These are phyloP conservation scores for Pleurotus pulmonarius DNA, from an alignment of 768 basidiomycete species.

Conservation along the genomic window DNA sequence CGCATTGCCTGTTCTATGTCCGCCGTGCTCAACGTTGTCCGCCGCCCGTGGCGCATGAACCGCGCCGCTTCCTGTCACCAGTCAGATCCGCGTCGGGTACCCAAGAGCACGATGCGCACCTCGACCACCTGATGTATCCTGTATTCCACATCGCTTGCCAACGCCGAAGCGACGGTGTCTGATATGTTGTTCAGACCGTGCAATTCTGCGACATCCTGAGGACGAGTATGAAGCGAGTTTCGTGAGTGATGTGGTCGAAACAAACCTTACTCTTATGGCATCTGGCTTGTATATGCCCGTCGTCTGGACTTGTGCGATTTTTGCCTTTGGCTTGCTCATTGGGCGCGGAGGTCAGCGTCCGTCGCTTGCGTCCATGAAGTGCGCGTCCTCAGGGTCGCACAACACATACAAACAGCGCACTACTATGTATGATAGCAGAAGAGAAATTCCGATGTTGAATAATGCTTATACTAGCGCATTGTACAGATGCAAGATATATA, in stretches of 20 bases:
- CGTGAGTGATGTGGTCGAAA: background rate
- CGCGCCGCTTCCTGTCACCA: conserved; percentile 81
- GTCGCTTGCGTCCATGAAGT: background rate
- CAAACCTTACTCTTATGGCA: conserved; percentile 49
- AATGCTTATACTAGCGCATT: conserved; percentile 1
- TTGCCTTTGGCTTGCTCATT: conserved; percentile 47
- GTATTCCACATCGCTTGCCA: conserved; percentile 97
- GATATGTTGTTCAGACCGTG: conserved; percentile 72
- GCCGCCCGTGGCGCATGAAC: conserved; percentile 92
- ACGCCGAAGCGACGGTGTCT: conserved; percentile 73
- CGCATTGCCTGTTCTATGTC: conserved; percentile 95
- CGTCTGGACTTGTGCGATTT: conserved; percentile 42
- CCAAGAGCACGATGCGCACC: conserved; percentile 37
- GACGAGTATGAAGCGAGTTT: conserved; percentile 2
- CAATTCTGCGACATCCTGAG: conserved; percentile 88
- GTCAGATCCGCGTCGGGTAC: background rate
- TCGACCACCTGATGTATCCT: conserved; percentile 93
- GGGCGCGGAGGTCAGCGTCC: background rate
- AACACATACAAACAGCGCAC: background rate
- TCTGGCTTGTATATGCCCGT: conserved; percentile 64
- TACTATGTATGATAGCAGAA: background rate
- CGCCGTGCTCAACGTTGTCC: conserved; percentile 83
- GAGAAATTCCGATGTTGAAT: background rate
- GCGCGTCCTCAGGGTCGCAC: conserved; percentile 1
- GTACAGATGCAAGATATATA: conserved; percentile 8